Percentiles rank a stretch among this genome's conserved stretches.
phyloP scores from a whole-genome alignment of 2,329 filamentous ascomycete genomes.

The Phoma sp. region DNA sequence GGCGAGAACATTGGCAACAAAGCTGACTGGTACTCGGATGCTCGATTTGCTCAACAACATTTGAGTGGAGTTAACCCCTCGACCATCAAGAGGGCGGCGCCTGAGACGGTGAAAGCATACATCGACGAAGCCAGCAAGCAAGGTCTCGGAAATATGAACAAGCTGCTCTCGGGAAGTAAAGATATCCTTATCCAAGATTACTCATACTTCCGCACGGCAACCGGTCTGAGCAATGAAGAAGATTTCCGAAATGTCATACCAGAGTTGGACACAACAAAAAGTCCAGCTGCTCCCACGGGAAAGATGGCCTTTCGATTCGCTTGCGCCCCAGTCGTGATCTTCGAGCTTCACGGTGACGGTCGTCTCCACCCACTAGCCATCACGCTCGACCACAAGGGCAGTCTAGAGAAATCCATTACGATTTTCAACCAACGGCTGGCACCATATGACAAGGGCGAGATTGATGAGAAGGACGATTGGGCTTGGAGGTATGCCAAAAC shows the following conservation, averaged over 20 bases:
- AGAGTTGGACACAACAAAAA: not conserved
- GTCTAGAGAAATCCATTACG: slow-evolving; percentile 9
- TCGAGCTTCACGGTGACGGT: slow-evolving; percentile 13
- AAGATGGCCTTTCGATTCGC: slow-evolving; percentile 2
- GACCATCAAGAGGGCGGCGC: slow-evolving; percentile 3
- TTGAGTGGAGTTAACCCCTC: slow-evolving; percentile 15
- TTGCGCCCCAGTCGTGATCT: slow-evolving; percentile 13
- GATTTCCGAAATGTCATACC: slow-evolving; percentile 2
- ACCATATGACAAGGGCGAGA: not conserved
- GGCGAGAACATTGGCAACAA: slow-evolving; percentile 14
- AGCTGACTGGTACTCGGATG: slow-evolving; percentile 17
- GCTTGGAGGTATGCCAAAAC: slow-evolving; percentile 18
- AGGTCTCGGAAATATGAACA: not conserved
- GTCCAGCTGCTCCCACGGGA: not conserved
- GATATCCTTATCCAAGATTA: slow-evolving; percentile 15
- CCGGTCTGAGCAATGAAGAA: not conserved
- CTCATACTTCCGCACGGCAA: slow-evolving; percentile 17
- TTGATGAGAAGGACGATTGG: slow-evolving; percentile 14
- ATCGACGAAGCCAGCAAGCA: slow-evolving; percentile 7
- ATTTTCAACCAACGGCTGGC: slow-evolving; percentile 11
- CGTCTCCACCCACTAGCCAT: slow-evolving; percentile 14
- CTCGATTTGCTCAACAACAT: slow-evolving; percentile 16
- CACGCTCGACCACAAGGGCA: slow-evolving; percentile 15
- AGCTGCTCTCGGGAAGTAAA: not conserved
- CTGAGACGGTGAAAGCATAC: not conserved